Evolutionary conservation across 2,329 filamentous ascomycete species (phyloP).

Genomic region (Beauveria sp.): DNA sequence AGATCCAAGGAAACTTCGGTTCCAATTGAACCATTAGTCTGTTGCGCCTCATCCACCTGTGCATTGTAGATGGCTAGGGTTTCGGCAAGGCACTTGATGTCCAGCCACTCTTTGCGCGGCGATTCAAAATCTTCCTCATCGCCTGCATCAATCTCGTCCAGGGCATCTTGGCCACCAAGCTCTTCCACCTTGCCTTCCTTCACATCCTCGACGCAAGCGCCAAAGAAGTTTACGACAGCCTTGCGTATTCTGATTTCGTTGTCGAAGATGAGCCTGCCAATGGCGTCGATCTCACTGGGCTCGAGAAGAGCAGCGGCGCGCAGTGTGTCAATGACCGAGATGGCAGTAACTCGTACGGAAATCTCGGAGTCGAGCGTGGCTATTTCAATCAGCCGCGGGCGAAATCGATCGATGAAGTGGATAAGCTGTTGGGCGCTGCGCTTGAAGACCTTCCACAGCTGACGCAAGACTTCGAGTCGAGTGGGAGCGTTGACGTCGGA

Average conservation of each 20-base stretch:
- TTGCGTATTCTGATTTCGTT: slow-evolving; percentile 77
- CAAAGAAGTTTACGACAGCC: slow-evolving; percentile 84
- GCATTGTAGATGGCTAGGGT: slow-evolving; percentile 74
- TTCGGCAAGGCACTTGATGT: slow-evolving; percentile 83
- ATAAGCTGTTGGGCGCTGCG: slow-evolving; percentile 76
- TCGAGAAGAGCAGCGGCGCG: slow-evolving; percentile 81
- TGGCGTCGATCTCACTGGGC: slow-evolving; percentile 80
- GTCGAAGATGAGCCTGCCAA: slow-evolving; percentile 86
- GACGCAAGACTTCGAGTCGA: slow-evolving; percentile 77
- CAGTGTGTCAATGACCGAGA: slow-evolving; percentile 74
- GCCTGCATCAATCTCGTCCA: slow-evolving; percentile 67
- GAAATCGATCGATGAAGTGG: slow-evolving; percentile 89
- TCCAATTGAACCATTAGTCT: slow-evolving; percentile 34
- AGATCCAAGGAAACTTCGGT: slow-evolving; percentile 45
- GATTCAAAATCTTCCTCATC: slow-evolving; percentile 71
- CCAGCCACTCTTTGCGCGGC: slow-evolving; percentile 78
- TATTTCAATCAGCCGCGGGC: slow-evolving; percentile 83
- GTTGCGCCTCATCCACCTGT: slow-evolving; percentile 52
- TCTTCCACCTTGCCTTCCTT: slow-evolving; percentile 76
- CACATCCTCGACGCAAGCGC: slow-evolving; percentile 74
- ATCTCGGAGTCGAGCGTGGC: slow-evolving; percentile 78
- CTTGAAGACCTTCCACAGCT: slow-evolving; percentile 72
- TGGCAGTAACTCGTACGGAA: slow-evolving; percentile 68
- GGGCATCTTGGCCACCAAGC: slow-evolving; percentile 67
- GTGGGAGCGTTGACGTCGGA: slow-evolving; percentile 71